Percentiles rank a stretch among this genome's conserved stretches.
Conservation (phyloP, 768 basidiomycete genomes). For the Boletus pseudo-olivaceus region DNA sequence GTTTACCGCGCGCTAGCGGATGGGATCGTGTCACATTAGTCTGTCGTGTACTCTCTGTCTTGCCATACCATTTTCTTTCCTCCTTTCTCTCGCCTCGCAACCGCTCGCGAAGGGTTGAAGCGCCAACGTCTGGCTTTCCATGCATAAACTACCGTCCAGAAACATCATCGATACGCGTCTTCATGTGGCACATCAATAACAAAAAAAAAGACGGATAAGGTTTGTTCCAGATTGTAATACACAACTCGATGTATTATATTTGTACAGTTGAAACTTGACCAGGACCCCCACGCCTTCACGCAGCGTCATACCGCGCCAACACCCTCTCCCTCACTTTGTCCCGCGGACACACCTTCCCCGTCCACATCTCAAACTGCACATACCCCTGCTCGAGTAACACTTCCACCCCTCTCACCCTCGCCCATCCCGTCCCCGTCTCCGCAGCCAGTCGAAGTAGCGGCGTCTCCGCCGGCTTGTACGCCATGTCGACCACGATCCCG, state of each 20-base stretch:
- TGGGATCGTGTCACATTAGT: no score
- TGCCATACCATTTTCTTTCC: no score
- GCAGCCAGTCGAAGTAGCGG: conserved; percentile 72
- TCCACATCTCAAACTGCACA: conserved; percentile 82
- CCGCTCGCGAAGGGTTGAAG: no score
- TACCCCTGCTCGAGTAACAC: conserved; percentile 88
- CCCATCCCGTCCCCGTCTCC: conserved; percentile 52
- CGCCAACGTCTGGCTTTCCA: no score
- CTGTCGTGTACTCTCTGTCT: no score
- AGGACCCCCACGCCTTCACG: not conserved
- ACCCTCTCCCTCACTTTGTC: conserved; percentile 45
- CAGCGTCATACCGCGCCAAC: conserved; percentile 40
- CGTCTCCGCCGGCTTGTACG: conserved; percentile 86
- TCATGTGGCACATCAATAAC: no score
- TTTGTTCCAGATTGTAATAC: not conserved
- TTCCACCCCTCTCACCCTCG: conserved; percentile 71
- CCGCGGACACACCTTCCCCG: conserved; percentile 58
- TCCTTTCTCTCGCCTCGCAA: no score
- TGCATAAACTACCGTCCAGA: no score
- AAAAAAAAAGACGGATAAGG: no score
- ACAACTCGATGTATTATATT: not conserved
- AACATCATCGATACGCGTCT: no score
- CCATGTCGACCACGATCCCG: conserved; percentile 87
- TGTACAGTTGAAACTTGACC: no score
- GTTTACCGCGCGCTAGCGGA: no score